Percentiles rank a stretch among this genome's conserved stretches.
Conservation (phyloP, 202 grass and related monocot species). For the Elaeis oleifera region DNA sequence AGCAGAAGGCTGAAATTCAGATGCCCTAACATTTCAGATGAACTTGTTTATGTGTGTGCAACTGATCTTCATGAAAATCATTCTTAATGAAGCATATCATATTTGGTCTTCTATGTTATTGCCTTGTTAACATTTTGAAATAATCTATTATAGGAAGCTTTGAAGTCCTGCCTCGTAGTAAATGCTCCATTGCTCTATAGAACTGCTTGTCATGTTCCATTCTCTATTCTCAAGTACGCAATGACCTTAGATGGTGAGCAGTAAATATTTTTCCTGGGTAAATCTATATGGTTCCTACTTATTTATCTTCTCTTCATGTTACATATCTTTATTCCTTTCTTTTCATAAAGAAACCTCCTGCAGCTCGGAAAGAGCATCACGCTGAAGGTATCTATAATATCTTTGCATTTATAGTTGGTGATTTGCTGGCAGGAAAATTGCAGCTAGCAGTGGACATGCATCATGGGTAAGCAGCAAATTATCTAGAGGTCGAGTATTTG, state of each 20-base stretch:
- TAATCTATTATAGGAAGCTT: constrained; percentile 57
- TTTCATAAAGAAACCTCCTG: too few relatives aligned
- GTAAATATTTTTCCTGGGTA: constrained; percentile 3
- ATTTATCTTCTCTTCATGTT: too few relatives aligned
- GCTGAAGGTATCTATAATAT: background rate
- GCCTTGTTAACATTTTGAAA: constrained; percentile 17
- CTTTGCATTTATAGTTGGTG: constrained; percentile 3
- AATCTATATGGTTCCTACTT: too few relatives aligned
- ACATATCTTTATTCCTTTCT: too few relatives aligned
- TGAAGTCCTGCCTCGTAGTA: constrained; percentile 72
- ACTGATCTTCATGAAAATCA: too few relatives aligned
- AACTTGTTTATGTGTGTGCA: too few relatives aligned
- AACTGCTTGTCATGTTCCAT: constrained; percentile 74
- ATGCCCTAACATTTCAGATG: too few relatives aligned
- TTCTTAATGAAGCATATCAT: too few relatives aligned
- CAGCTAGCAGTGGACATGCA: constrained; percentile 75
- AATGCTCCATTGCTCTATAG: constrained; percentile 95
- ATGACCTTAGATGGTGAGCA: constrained; percentile 91
- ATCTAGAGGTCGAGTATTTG: constrained; percentile 81
- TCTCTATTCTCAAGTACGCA: constrained; percentile 89
- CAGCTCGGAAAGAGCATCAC: background rate
- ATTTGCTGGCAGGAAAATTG: constrained; percentile 72
- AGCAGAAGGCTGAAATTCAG: too few relatives aligned
- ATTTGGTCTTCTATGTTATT: background rate
- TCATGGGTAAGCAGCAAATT: constrained; percentile 92